phyloP scores from a whole-genome alignment of 495 filamentous ascomycete species.

The Penicillium paradoxum region DNA sequence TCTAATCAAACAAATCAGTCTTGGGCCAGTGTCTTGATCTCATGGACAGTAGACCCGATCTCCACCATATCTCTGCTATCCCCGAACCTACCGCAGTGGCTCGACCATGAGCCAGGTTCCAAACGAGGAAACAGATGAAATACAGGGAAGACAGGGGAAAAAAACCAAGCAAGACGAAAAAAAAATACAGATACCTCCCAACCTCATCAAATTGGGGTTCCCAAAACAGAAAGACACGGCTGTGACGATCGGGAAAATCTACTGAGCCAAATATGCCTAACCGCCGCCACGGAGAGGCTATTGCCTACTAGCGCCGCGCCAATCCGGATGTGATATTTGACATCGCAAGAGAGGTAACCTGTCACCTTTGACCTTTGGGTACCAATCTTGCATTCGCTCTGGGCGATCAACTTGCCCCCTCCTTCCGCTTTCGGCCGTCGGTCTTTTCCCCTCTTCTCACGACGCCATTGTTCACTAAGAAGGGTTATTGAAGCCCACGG shows the following conservation, averaged over 20 bases:
- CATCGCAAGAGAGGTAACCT: slow-evolving; percentile 5
- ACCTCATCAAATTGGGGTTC: not conserved
- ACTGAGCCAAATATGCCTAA: not conserved
- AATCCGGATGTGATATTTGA: slow-evolving; percentile 16
- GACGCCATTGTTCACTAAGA: not conserved
- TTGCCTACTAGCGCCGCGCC: slow-evolving; percentile 27
- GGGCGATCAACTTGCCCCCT: not conserved
- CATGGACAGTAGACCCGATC: slow-evolving; percentile 35
- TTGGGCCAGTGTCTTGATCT: slow-evolving; percentile 63
- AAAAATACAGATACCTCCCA: not conserved
- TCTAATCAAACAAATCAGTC: slow-evolving; percentile 39
- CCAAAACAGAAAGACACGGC: not conserved
- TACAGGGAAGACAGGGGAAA: not conserved
- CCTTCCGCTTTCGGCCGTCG: not conserved
- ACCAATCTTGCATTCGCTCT: not conserved
- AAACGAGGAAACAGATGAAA: not conserved
- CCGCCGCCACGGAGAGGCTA: slow-evolving; percentile 16
- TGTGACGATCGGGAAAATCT: slow-evolving; percentile 4
- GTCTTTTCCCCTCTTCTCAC: not conserved
- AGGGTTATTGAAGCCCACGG: too few relatives aligned
- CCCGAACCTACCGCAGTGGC: slow-evolving; percentile 21
- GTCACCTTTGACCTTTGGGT: slow-evolving; percentile 1
- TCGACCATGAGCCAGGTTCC: slow-evolving; percentile 17
- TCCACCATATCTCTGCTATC: slow-evolving; percentile 20
- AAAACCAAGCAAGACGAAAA: not conserved